Conservation (phyloP, 2,329 filamentous ascomycete species). For the Samsoniella hepiali region DNA sequence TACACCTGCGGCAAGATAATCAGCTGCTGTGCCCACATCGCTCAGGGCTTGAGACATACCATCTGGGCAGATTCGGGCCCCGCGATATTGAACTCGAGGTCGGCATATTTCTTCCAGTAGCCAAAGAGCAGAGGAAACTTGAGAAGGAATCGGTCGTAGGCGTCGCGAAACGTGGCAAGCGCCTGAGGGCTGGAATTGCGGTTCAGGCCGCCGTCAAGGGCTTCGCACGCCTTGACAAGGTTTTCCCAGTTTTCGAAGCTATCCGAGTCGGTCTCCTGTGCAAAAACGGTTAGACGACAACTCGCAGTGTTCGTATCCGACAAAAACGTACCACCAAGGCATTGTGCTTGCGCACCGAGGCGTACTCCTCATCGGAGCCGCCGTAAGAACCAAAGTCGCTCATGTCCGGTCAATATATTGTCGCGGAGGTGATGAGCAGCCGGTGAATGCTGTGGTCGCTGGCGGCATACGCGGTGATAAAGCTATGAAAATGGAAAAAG, state of each 20-base stretch:
- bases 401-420: constrained; percentile 44
- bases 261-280: constrained; percentile 68
- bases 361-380: constrained; percentile 75
- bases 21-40: constrained; percentile 11
- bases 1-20: constrained; percentile 65
- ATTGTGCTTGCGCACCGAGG: constrained; percentile 75
- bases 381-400: constrained; percentile 68
- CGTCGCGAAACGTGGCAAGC: constrained; percentile 78
- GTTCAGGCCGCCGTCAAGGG: constrained; percentile 87
- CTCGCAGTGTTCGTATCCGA: neutral
- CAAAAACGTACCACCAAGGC: constrained; percentile 63
- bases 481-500: neutral
- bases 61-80: constrained; percentile 97
- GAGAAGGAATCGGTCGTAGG: constrained; percentile 88
- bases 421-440: constrained; percentile 17
- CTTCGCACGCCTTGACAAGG: constrained; percentile 77
- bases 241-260: constrained; percentile 96
- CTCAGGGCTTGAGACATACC: constrained; percentile 50
- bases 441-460: neutral
- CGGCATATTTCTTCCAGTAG: constrained; percentile 99
- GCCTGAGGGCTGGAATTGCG: constrained; percentile 95
- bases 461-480: constrained; percentile 10
- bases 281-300: neutral
- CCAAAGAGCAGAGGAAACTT: constrained; percentile 96
- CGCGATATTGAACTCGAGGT: constrained; percentile 93